A percentile compares a stretch with the other conserved stretches of the same genome.
These are phyloP conservation scores for Breynia disticha DNA, from an alignment of 441 rosid species.

Conservation along the genomic window DNA sequence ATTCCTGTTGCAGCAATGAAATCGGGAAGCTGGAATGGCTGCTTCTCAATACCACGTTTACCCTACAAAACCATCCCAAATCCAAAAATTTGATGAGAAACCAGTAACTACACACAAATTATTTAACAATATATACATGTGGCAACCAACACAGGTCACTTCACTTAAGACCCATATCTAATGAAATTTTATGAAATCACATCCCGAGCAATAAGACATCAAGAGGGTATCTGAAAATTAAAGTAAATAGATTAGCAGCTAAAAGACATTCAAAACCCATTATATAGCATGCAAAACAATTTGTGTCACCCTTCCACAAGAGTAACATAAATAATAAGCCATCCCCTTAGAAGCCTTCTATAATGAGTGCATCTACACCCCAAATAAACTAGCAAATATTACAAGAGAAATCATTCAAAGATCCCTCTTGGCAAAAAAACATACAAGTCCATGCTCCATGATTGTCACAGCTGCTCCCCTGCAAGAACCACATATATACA, in stretches of 20 bases:
- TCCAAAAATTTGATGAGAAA: conserved; percentile 33
- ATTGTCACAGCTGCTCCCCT: conserved; percentile 85
- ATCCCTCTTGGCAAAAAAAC: conserved; percentile 54
- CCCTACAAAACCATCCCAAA: conserved; percentile 53
- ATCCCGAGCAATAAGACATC: conserved; percentile 36
- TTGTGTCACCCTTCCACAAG: background rate
- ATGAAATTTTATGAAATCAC: conserved; percentile 22
- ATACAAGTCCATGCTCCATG: conserved; percentile 96
- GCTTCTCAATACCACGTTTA: conserved; percentile 98
- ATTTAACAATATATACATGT: background rate
- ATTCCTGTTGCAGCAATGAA: conserved; percentile 99
- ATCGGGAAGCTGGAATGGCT: conserved; percentile 97
- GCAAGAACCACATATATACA: conserved; percentile 98
- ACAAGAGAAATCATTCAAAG: conserved; percentile 32
- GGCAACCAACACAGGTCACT: conserved; percentile 16
- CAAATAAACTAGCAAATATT: conserved; percentile 34
- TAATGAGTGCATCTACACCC: conserved; percentile 22
- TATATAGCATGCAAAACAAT: conserved; percentile 16
- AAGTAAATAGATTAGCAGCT: conserved; percentile 42
- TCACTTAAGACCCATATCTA: conserved; percentile 6
- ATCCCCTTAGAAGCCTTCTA: too few species aligned
- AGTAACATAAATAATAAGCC: too few species aligned
- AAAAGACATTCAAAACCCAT: conserved; percentile 16
- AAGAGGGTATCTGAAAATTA: conserved; percentile 55
- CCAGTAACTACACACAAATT: conserved; percentile 4